Conservation (phyloP, 2,329 filamentous ascomycete genomes). For the Trichoderma sp. region DNA sequence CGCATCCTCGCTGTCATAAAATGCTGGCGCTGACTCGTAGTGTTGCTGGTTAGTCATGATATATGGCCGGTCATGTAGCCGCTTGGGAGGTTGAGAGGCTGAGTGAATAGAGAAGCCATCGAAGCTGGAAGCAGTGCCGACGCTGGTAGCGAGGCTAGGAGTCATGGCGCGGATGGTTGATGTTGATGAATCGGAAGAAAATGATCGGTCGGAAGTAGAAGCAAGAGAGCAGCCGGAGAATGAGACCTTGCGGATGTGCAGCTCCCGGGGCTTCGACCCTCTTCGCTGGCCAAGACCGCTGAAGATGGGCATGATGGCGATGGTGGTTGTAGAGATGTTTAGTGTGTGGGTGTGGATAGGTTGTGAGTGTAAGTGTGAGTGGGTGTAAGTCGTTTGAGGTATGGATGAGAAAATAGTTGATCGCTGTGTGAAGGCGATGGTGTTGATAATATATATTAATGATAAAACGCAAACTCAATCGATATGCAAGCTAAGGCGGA, state of each 20-base stretch:
- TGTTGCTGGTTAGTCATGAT: slow-evolving; percentile 26
- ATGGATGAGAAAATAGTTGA: slow-evolving; percentile 3
- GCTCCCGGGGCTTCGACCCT: slow-evolving; percentile 37
- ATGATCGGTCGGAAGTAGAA: slow-evolving; percentile 33
- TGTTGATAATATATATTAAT: slow-evolving; percentile 9
- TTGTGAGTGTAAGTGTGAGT: neutral
- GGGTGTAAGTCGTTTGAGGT: slow-evolving; percentile 7
- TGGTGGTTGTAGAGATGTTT: slow-evolving; percentile 7
- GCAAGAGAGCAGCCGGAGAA: slow-evolving; percentile 41
- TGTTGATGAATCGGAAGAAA: slow-evolving; percentile 30
- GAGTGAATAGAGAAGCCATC: slow-evolving; percentile 37
- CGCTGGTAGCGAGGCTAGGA: slow-evolving; percentile 26
- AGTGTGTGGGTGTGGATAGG: neutral
- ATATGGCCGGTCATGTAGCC: slow-evolving; percentile 37
- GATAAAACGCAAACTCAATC: slow-evolving; percentile 6
- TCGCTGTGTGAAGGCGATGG: neutral
- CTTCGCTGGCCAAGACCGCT: slow-evolving; percentile 37
- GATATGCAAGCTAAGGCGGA: slow-evolving; percentile 9
- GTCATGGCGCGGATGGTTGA: slow-evolving; percentile 28
- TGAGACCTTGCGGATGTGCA: slow-evolving; percentile 42
- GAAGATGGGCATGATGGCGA: slow-evolving; percentile 36
- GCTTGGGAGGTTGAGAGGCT: slow-evolving; percentile 36
- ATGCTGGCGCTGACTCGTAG: slow-evolving; percentile 28
- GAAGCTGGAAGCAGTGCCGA: slow-evolving; percentile 29
- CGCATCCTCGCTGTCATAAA: slow-evolving; percentile 31